Percentiles rank a stretch among this genome's conserved stretches.
Evolutionary conservation across 75 land plant genomes (phyloP).

Genomic region (Cupressus sempervirens): DNA sequence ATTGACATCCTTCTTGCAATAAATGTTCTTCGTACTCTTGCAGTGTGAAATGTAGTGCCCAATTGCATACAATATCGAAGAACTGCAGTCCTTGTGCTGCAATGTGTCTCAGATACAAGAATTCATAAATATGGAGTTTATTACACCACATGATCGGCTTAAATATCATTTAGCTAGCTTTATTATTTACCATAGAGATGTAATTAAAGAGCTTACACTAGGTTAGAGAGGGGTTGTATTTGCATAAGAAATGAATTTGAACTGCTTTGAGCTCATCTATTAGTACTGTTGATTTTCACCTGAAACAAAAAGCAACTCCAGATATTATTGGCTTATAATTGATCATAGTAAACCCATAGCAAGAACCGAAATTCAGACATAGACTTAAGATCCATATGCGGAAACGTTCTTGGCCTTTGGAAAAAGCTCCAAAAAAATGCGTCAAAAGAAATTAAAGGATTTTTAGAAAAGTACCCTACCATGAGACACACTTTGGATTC

Average conservation of each 20-base stretch:
- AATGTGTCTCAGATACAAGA: background rate
- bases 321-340: background rate
- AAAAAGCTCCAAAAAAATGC: background rate
- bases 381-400: background rate
- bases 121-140: background rate
- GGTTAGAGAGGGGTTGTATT: background rate
- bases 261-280: conserved; percentile 3
- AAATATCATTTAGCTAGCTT: background rate
- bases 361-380: background rate
- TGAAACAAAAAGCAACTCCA: conserved; percentile 2
- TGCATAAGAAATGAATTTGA: background rate
- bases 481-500: background rate
- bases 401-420: background rate
- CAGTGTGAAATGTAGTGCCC: background rate
- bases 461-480: background rate
- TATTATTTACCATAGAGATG: background rate
- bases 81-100: background rate
- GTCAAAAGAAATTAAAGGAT: background rate
- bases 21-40: background rate
- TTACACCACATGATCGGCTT: background rate
- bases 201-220: background rate
- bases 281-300: background rate
- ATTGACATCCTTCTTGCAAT: background rate
- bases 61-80: background rate
- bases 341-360: background rate